These are phyloP conservation scores for Mayamaea pseudoterrestris DNA, from an alignment of 108 stramenopile species.

Conservation along the genomic window DNA sequence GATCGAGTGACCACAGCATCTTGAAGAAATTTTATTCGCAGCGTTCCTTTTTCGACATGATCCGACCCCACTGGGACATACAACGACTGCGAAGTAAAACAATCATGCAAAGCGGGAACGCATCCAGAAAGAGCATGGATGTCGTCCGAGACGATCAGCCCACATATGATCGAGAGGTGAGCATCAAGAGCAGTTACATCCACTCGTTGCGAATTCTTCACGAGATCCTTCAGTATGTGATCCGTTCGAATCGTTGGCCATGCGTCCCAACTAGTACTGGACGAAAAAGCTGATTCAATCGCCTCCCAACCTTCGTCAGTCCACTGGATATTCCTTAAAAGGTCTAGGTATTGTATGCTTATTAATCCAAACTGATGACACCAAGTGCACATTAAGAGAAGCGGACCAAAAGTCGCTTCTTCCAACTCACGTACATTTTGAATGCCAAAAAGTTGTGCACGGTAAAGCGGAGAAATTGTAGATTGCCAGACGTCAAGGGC, in stretches of 20 bases:
- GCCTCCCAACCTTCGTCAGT: conserved; percentile 1
- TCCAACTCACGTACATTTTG: conserved; percentile 52
- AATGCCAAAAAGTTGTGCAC: conserved; percentile 65
- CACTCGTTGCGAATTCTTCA: conserved; percentile 12
- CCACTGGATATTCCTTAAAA: conserved; percentile 5
- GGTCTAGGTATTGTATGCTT: conserved; percentile 13
- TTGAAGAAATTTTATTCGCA: conserved; percentile 27
- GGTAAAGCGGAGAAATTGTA: conserved; percentile 43
- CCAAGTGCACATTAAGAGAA: conserved; percentile 44
- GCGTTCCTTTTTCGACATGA: conserved; percentile 10
- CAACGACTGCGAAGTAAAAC: conserved; percentile 37
- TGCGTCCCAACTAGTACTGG: conserved; percentile 15
- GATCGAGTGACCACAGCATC: conserved; percentile 46
- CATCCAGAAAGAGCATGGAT: conserved; percentile 25
- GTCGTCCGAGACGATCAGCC: conserved; percentile 36
- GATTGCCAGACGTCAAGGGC: conserved; percentile 60
- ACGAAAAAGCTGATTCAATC: not conserved
- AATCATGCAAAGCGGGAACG: conserved; percentile 37
- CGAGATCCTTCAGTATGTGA: conserved; percentile 30
- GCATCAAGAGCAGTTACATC: conserved; percentile 34
- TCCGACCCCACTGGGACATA: conserved; percentile 18
- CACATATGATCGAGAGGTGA: conserved; percentile 48
- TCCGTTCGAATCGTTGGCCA: conserved; percentile 59
- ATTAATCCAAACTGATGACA: conserved; percentile 26
- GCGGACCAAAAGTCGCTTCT: conserved; percentile 30